Evolutionary conservation across 2,329 filamentous ascomycete genomes (phyloP), one percentile per base, ranked within the genome.

Genomic region (Fusarium poae): DNA sequence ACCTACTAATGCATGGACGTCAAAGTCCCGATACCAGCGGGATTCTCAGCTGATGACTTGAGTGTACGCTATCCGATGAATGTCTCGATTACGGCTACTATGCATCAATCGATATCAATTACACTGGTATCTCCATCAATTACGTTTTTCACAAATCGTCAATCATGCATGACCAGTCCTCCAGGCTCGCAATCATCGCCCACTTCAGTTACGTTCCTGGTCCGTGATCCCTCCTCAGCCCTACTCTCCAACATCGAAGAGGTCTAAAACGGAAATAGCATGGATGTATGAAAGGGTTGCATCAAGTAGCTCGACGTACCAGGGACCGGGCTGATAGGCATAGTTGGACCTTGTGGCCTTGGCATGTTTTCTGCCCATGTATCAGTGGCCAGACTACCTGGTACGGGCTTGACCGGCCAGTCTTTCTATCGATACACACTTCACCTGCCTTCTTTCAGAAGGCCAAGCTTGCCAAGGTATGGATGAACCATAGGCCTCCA

Each of bases 331-430:
- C 48, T 50, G 39, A 37, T 13, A 50, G 9, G 13, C 18, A 39
- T n/a, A 27, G 30, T 39, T 50, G 9, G 18, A 13, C 8, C 48
- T 27, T n/a, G 34, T 9, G 10, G 23, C 8, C 48, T 50, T 50
- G 48, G 48, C 43, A 45, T 50, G 48, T 27, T 50, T 50, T 32
- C 23, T n/a, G 27, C 15, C 18, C 34, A 21, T 50, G 48, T 50
- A 23, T 50, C 48, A 50, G 16, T 18, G 45, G 30, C 21, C n/a
- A 25, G 11, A 15, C n/a, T 49, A 35, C 40, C 29, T 25, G 45
- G 45, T 18, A 34, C 45, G 30, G 45, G 29, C 29, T 34, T 32
- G 20, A 49, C 30, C 45, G 30, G 18, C 45, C 6, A 49, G 11
- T 20, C 32, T n/a, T 32, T 34, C 30, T 34, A 16, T 34, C 30